Percentiles rank a stretch among this genome's conserved stretches.
These are phyloP conservation scores for Crithidia sp. DNA, from an alignment of 208 protist species.

Conservation along the genomic window DNA sequence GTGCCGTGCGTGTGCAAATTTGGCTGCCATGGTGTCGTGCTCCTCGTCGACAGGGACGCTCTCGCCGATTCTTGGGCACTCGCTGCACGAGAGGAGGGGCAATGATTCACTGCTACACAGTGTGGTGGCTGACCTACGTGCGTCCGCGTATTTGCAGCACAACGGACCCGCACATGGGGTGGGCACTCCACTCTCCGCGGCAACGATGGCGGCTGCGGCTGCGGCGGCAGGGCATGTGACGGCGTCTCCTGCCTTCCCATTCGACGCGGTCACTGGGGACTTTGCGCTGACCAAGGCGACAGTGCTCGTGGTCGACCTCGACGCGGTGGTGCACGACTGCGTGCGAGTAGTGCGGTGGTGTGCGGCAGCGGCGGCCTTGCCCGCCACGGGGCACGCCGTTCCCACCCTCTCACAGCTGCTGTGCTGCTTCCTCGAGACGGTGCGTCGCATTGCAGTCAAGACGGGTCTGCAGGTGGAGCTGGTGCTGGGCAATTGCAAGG, in stretches of 20 bases:
- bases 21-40: too few relatives aligned
- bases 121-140: neutral
- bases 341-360: constrained; percentile 10
- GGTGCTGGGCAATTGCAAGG: constrained; percentile 20
- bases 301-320: constrained; percentile 12
- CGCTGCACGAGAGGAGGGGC: too few relatives aligned
- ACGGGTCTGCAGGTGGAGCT: constrained; percentile 12
- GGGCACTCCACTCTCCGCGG: too few relatives aligned
- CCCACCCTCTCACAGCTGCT: constrained; percentile 11
- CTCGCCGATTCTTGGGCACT: too few relatives aligned
- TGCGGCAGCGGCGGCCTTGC: neutral
- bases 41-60: too few relatives aligned
- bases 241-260: constrained; percentile 10
- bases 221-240: neutral
- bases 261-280: constrained; percentile 16
- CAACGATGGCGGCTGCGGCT: neutral
- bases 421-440: constrained; percentile 14
- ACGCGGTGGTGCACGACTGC: constrained; percentile 27
- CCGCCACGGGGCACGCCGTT: neutral
- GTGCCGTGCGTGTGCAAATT: too few relatives aligned
- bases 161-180: too few relatives aligned
- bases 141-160: neutral
- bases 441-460: neutral
- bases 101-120: neutral
- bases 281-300: constrained; percentile 8